Base-by-base conservation (phyloP, 257 asterid species). In the Primulina huaijiensis region DNA sequence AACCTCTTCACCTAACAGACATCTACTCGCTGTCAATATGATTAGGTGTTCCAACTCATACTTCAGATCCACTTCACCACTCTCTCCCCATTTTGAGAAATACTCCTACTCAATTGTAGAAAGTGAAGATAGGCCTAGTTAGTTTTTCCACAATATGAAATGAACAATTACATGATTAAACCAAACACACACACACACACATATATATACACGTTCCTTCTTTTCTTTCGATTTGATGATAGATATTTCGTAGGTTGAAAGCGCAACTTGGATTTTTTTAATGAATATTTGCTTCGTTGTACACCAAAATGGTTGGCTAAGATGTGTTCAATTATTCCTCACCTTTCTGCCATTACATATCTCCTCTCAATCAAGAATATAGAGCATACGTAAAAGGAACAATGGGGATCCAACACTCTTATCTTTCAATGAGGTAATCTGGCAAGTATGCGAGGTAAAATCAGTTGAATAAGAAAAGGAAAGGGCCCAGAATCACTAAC, bases 81-180 rank as follows among this genome's bases (percentile, higher is more conserved):
- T 85, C 3, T 88, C 96, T 19, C 96, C 97, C 98, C 98, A 92
- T 82, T 92, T 90, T 2, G 98, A 87, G 78, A 92, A 92, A 75
- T 92, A 90, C 0, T 90, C 88, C 98, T 84, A 82, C 29, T 69
- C 66, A 72, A 11, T 64, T n/a, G 59, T 35, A 27, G 25, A 66
- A 67, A 34, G 11, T 55, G 19, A 65, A 79, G 43, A 17, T 14
- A 72, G 38, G 37, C 61, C 63, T 55, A 43, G 38, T 14, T 57
- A 27, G 43, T 35, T 66, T 62, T 31, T 62, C 16, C 40, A n/a
- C 52, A 68, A 69, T 58, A 34, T 35, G 67, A 16, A 38, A 58
- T 31, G 72, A 59, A 67, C 0, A 52, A 10, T 11, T 19, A 37
- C 33, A 72, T 64, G 14, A 46, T 40, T 40, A 52, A 43, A 56